Evolutionary conservation across 2,329 filamentous ascomycete species (phyloP).

Genomic region (Cladosporium colombiae): DNA sequence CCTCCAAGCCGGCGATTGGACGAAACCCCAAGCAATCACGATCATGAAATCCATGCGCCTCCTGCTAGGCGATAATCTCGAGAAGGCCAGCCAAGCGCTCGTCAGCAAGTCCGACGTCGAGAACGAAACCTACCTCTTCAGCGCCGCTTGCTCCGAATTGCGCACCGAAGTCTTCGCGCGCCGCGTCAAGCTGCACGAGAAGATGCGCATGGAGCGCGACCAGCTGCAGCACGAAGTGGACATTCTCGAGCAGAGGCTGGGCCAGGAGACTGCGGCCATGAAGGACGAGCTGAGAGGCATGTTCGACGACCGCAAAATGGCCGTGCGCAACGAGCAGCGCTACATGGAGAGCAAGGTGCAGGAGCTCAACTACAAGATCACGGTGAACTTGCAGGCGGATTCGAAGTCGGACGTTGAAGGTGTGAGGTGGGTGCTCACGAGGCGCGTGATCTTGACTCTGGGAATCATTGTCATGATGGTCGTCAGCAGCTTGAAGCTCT

Average conservation of each 20-base stretch:
- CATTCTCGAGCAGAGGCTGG: slow-evolving; percentile 79
- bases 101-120: slow-evolving; percentile 92
- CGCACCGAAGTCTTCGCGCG: slow-evolving; percentile 82
- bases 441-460: slow-evolving; percentile 63
- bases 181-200: slow-evolving; percentile 74
- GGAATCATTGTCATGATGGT: slow-evolving; percentile 50
- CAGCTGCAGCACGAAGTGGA: slow-evolving; percentile 94
- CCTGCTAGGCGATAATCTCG: slow-evolving; percentile 75
- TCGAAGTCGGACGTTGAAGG: slow-evolving; percentile 89
- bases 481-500: slow-evolving; percentile 43
- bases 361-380: slow-evolving; percentile 95
- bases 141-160: slow-evolving; percentile 89
- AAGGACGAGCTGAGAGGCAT: slow-evolving; percentile 93
- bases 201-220: slow-evolving; percentile 78
- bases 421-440: slow-evolving; percentile 78
- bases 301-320: slow-evolving; percentile 96
- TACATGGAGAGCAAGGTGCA: slow-evolving; percentile 81
- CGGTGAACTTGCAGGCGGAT: slow-evolving; percentile 84
- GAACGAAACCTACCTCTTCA: slow-evolving; percentile 91
- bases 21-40: slow-evolving; percentile 71
- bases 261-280: slow-evolving; percentile 76
- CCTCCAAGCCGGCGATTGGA: slow-evolving; percentile 71
- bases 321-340: slow-evolving; percentile 83
- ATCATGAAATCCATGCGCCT: slow-evolving; percentile 89
- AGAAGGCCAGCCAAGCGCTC: slow-evolving; percentile 74